These are phyloP conservation scores for Sugiyamaella paludigena DNA, from an alignment of 1,139 yeast genomes.

Conservation along the genomic window DNA sequence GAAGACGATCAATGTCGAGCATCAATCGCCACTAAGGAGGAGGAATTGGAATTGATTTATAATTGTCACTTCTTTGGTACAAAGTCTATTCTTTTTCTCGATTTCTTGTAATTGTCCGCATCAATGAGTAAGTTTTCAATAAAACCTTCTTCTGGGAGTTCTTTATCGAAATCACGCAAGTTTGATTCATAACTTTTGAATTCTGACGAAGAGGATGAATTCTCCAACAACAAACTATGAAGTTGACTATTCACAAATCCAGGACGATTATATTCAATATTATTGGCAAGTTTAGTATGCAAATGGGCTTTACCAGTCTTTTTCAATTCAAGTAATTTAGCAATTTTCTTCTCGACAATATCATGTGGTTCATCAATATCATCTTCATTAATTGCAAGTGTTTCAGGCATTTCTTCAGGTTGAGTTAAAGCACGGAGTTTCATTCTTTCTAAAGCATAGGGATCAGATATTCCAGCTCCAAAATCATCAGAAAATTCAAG, in stretches of 20 bases:
- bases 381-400: constrained; percentile 4
- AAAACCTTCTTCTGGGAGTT: constrained; percentile 3
- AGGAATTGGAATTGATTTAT: too few relatives aligned
- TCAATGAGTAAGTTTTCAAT: neutral
- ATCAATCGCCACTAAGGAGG: too few relatives aligned
- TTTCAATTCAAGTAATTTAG: constrained; percentile 5
- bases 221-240: neutral
- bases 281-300: constrained; percentile 7
- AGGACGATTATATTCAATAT: constrained; percentile 11
- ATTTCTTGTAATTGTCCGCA: neutral
- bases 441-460: constrained; percentile 2
- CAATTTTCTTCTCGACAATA: neutral
- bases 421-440: constrained; percentile 6
- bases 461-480: constrained; percentile 1
- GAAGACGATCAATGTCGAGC: too few relatives aligned
- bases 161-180: neutral
- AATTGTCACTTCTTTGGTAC: constrained; percentile 1
- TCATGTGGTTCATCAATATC: constrained; percentile 6
- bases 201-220: neutral
- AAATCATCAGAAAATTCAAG: constrained; percentile 4
- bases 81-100: constrained; percentile 6
- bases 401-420: constrained; percentile 10
- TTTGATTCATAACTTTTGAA: neutral
- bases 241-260: constrained; percentile 8
- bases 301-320: constrained; percentile 2